Conservation (phyloP, 108 stramenopile genomes). For the Skeletonema potamos region DNA sequence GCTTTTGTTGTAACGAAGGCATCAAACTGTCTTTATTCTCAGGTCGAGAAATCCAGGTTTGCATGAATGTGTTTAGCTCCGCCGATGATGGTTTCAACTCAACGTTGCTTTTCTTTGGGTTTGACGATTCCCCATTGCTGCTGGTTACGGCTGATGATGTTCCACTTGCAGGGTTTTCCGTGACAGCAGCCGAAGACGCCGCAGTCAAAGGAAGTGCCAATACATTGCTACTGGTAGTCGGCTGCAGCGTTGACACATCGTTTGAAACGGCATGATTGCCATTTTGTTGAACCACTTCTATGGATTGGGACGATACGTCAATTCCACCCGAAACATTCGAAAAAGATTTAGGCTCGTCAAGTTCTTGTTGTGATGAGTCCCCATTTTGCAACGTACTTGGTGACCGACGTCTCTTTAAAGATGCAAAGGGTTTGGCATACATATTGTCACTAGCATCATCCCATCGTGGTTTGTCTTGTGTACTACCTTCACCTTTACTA, state of each 20-base stretch:
- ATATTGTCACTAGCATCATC: neutral
- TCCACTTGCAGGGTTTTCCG: neutral
- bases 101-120: neutral
- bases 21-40: slow-evolving; percentile 4
- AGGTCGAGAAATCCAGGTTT: slow-evolving; percentile 3
- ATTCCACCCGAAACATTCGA: neutral
- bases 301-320: neutral
- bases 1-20: slow-evolving; percentile 5
- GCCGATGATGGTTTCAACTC: neutral
- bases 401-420: neutral
- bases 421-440: neutral
- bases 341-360: neutral
- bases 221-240: neutral
- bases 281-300: neutral
- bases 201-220: neutral
- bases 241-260: neutral
- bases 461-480: neutral
- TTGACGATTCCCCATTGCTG: no score
- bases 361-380: neutral
- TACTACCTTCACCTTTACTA: neutral
- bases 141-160: neutral
- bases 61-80: slow-evolving; percentile 3
- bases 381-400: neutral
- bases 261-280: neutral
- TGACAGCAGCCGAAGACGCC: neutral